Base-by-base conservation (phyloP, 2,329 filamentous ascomycete genomes). In the Hypoxylon sp. region DNA sequence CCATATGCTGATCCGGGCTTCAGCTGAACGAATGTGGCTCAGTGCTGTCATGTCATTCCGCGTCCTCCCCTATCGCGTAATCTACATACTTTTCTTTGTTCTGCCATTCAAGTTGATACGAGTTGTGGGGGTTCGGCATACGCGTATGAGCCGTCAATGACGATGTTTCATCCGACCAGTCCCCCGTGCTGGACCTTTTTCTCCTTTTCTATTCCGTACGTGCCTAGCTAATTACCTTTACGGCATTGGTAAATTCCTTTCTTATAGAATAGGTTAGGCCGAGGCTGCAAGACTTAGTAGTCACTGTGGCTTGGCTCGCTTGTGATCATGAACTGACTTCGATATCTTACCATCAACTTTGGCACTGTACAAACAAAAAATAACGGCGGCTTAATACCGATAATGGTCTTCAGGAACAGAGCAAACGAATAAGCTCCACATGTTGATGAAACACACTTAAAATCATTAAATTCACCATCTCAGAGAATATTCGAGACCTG, bases 11-110 rank as follows among this genome's bases (percentile, higher is more conserved):
- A 65, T 67, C 67, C 50, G 61, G 55, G 70, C 70, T 67, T 72
- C 70, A 71, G 71, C 71, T 73, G 69, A 71, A 60, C 62, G 64
- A 54, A 53, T 65, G 62, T 68, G 68, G 69, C 65, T 73, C 65
- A 68, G 54, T 55, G 51, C 47, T 58, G 32, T 58, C 34, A 59
- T 62, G 34, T 69, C 54, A 62, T 65, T 46, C 30, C 52, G 53
- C 48, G 29, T 51, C 41, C 55, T 57, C 45, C 46, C 59, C 60
- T 61, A 64, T 68, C 56, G 53, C 64, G 59, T 62, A 51, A 63
- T 66, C 43, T 43, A 53, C 39, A 34, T 57, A 32, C 53, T 57
- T 61, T 53, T 52, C 57, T 67, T 61, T 71, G 48, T 34, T 61
- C 37, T 27, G 21, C 51, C 45, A 43, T 3, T 9, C 30, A 30